Evolutionary conservation across 345 rosid species (phyloP).

Genomic region (Pugionium cornutum): DNA sequence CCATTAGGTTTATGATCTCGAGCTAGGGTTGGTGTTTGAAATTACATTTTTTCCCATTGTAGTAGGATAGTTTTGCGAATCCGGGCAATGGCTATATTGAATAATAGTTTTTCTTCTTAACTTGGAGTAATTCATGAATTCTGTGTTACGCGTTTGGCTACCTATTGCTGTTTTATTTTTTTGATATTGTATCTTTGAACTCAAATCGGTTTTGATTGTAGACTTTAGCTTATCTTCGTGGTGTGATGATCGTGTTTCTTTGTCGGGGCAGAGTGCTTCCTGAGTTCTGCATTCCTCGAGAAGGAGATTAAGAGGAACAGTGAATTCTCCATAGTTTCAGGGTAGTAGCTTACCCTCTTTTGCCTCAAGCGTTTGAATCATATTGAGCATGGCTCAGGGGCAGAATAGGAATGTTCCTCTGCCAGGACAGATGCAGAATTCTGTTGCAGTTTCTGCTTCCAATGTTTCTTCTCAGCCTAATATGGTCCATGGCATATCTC

Average conservation of each 20-base stretch:
- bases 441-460: slow-evolving; percentile 42
- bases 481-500: slow-evolving; percentile 29
- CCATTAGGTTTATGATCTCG: slow-evolving; percentile 20
- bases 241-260: slow-evolving; percentile 22
- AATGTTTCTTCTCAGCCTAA: slow-evolving; percentile 36
- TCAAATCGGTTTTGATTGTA: neutral
- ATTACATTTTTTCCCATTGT: neutral
- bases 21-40: slow-evolving; percentile 25
- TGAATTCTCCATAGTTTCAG: too few relatives aligned
- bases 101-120: too few relatives aligned
- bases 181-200: slow-evolving; percentile 16
- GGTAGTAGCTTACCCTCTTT: too few relatives aligned
- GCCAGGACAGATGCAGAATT: slow-evolving; percentile 58
- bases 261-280: slow-evolving; percentile 10
- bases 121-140: too few relatives aligned
- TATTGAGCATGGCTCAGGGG: slow-evolving; percentile 45
- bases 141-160: neutral
- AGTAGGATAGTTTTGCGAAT: slow-evolving; percentile 1
- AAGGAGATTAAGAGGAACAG: slow-evolving; percentile 11
- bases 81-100: too few relatives aligned
- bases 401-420: slow-evolving; percentile 58
- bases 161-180: neutral
- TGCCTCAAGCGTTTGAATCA: too few relatives aligned
- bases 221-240: slow-evolving; percentile 21
- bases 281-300: neutral